Evolutionary conservation across 371 early-diverging fungal species (phyloP), one percentile per base, ranked within the genome.

Genomic region (Parasitella parasitica): DNA sequence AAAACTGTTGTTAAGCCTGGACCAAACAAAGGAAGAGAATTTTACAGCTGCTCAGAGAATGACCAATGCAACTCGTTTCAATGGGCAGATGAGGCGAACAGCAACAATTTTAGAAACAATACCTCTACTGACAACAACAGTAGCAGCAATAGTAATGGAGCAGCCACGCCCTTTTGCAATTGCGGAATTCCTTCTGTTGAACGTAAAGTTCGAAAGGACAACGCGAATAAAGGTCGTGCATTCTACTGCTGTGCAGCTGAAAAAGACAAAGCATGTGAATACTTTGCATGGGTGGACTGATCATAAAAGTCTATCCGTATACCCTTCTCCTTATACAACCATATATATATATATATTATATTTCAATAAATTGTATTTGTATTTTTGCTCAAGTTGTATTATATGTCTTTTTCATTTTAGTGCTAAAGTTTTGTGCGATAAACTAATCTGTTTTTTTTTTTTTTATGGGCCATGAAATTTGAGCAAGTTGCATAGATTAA

Each of bases 1-100:
- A 60, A 73, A 20, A 71, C 69, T 9, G 81, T 81, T 2, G 57
- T 46, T 0, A 89, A 86, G 54, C 83, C 85, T 30, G 89, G 89
- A 0, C 72, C 85, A 6, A 91, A 89, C 64, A 78, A 83, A 67
- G 88, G 87, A 7, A 73, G 84, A 26, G 36, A 71, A 12, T 87
- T 86, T 52, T 85, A 59, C 58, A 58, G 32, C 0, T 89, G 89
- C 60, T 48, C 41, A 1, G 61, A 61, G 2, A 24, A 18, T 9
- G 27, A 34, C 26, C 36, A 15, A 27, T 61, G 61, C 11, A 28
- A 59, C 16, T 32, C 48, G 2, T 61, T 61, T 27, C 27, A 64
- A 11, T 87, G 85, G 78, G 53, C 63, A 2, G 87, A 86, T 50
- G 64, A 54, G 1, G 16, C 13, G 8, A 56, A 66, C 15, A 30